Evolutionary conservation across 257 asterid genomes (phyloP), one percentile per base, ranked within the genome.

Genomic region (Mentha longifolia): DNA sequence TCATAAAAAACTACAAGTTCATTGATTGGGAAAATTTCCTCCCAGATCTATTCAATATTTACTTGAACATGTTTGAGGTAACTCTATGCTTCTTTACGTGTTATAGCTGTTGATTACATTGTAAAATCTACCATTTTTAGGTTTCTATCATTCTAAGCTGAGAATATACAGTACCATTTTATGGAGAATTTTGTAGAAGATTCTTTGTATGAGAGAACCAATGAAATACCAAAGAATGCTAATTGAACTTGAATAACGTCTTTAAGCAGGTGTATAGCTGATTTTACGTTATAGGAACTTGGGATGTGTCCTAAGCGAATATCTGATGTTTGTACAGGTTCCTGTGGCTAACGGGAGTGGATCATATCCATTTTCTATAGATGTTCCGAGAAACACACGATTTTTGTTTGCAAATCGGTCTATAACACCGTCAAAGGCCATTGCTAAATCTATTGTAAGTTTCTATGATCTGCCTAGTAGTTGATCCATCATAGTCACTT

Each of bases 291-390:
- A 56, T 17, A 45, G 63, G 70, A 57, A 28, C 61, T 33, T 62
- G 25, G 8, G 39, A 35, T 75, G 41, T 47, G 16, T 51, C 52
- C 49, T 61, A 70, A 60, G 54, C 72, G 52, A 55, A 30, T 80
- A 61, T 66, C 71, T 81, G 78, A 69, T 74, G 52, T 72, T 58
- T 77, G 65, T 80, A 58, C 87, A 95, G 99, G 99, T 95, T 81
- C 99, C 99, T 41, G 98, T 95, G 82, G 99, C 98, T 78, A 92
- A 81, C 81, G 99, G 97, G 79, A 60, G 93, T 76, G 97, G 96
- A 41, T 86, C 93, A 39, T 89, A 88, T 76, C 99, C 98, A 35
- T 95, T 84, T 78, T 76, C 97, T 70, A 78, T 89, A 77, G 97
- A 88, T 76, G 98, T 89, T 80, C 97, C 99, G 7, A 82, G 94